These are phyloP conservation scores for Niebla homalea DNA, from an alignment of 495 filamentous ascomycete genomes.

Conservation along the genomic window DNA sequence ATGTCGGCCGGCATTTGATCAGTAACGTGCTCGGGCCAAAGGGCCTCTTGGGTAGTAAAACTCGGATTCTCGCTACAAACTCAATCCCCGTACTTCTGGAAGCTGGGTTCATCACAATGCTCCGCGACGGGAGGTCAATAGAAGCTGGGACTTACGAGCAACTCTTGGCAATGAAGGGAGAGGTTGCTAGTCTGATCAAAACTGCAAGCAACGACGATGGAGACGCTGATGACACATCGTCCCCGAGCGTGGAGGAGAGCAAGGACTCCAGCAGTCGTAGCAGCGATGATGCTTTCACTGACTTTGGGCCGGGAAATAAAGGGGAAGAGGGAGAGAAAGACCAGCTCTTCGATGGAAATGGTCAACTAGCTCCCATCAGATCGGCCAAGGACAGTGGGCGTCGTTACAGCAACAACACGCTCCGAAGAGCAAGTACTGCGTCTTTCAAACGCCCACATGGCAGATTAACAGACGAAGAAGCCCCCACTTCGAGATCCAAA, in stretches of 20 bases:
- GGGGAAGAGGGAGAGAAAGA: slow-evolving; percentile 49
- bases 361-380: slow-evolving; percentile 59
- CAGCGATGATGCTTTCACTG: slow-evolving; percentile 40
- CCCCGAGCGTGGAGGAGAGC: slow-evolving; percentile 37
- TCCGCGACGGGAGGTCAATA: slow-evolving; percentile 70
- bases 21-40: slow-evolving; percentile 78
- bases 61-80: slow-evolving; percentile 89
- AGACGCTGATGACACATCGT: slow-evolving; percentile 43
- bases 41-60: slow-evolving; percentile 75
- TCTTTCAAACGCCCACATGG: slow-evolving; percentile 79
- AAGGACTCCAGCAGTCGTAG: slow-evolving; percentile 33
- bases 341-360: slow-evolving; percentile 55
- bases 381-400: slow-evolving; percentile 34
- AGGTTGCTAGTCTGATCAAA: slow-evolving; percentile 74
- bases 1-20: slow-evolving; percentile 90
- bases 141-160: slow-evolving; percentile 86
- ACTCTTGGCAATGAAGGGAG: slow-evolving; percentile 83
- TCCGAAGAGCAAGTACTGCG: slow-evolving; percentile 81
- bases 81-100: slow-evolving; percentile 85
- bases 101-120: slow-evolving; percentile 68
- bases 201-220: slow-evolving; percentile 52
- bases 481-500: slow-evolving; percentile 53
- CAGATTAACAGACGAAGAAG: slow-evolving; percentile 75
- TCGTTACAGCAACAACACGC: slow-evolving; percentile 55
- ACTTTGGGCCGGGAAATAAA: slow-evolving; percentile 29